Evolutionary conservation across 2,329 filamentous ascomycete genomes (phyloP).

Genomic region (Dryadomyces quercivorus): DNA sequence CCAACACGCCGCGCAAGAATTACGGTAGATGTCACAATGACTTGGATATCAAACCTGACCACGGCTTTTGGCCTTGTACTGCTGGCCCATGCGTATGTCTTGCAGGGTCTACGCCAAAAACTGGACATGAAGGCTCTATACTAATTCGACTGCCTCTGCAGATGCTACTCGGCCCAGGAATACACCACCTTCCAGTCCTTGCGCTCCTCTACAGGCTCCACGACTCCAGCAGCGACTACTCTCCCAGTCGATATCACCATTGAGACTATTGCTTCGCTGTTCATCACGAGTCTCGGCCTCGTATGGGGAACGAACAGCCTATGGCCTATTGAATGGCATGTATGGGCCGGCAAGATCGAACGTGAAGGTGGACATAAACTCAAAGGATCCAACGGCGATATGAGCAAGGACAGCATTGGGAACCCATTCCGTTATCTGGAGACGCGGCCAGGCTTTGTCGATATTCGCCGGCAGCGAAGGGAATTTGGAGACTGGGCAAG

Average conservation of each 20-base stretch:
- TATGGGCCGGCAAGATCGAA: constrained; percentile 78
- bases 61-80: constrained; percentile 67
- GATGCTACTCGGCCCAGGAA: constrained; percentile 94
- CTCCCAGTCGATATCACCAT: constrained; percentile 79
- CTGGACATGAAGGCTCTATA: background rate
- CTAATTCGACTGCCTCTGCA: constrained; percentile 24
- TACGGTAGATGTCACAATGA: constrained; percentile 29
- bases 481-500: constrained; percentile 70
- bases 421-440: constrained; percentile 76
- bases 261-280: constrained; percentile 70
- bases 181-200: constrained; percentile 61
- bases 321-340: constrained; percentile 72
- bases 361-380: constrained; percentile 54
- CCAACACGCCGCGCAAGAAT: no score
- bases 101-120: constrained; percentile 5
- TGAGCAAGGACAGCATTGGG: constrained; percentile 56
- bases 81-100: constrained; percentile 66
- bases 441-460: constrained; percentile 71
- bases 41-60: constrained; percentile 56
- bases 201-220: constrained; percentile 21
- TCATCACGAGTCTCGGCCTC: constrained; percentile 73
- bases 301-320: constrained; percentile 66
- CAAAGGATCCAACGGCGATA: constrained; percentile 41
- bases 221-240: constrained; percentile 28
- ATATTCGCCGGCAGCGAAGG: constrained; percentile 69